Conservation (phyloP, 2,329 filamentous ascomycete genomes). For the Phaeomoniella chlamydospora region DNA sequence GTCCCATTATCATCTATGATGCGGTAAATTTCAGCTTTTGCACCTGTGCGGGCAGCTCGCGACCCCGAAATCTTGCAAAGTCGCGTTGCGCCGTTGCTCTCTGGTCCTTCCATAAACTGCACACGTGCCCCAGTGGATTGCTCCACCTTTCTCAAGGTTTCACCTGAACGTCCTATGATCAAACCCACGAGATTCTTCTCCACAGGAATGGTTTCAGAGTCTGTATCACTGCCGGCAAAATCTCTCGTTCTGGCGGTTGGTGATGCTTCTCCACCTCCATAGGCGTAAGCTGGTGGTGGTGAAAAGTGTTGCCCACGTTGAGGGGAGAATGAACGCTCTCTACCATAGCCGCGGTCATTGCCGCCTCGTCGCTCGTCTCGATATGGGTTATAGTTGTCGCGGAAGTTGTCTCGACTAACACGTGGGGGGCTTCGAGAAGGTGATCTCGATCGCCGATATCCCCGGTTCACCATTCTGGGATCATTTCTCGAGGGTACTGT, state of each 20-base stretch:
- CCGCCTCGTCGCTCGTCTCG: conserved; percentile 62
- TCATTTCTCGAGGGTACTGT: conserved; percentile 16
- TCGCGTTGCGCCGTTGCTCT: conserved; percentile 56
- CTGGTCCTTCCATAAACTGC: conserved; percentile 69
- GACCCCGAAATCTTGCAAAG: conserved; percentile 77
- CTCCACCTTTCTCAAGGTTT: conserved; percentile 77
- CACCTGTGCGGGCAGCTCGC: conserved; percentile 56
- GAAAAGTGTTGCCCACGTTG: conserved; percentile 36
- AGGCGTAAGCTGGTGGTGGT: conserved; percentile 10
- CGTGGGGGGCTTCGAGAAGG: conserved; percentile 61
- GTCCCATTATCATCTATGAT: conserved; percentile 76
- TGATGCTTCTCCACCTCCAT: conserved; percentile 39
- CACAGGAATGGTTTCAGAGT: conserved; percentile 69
- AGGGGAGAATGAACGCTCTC: conserved; percentile 62
- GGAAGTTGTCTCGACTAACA: conserved; percentile 51
- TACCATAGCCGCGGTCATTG: conserved; percentile 41
- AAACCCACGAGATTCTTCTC: conserved; percentile 77
- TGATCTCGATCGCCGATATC: conserved; percentile 46
- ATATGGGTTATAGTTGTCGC: conserved; percentile 69
- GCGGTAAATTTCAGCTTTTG: conserved; percentile 68
- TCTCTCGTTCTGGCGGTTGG: conserved; percentile 30
- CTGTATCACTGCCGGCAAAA: conserved; percentile 45
- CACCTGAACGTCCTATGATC: conserved; percentile 80
- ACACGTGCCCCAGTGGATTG: conserved; percentile 69
- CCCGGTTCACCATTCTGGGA: conserved; percentile 35